Percentiles rank a stretch among this genome's conserved stretches.
Conservation (phyloP, 768 basidiomycete genomes). For the Exsudoporus frostii region DNA sequence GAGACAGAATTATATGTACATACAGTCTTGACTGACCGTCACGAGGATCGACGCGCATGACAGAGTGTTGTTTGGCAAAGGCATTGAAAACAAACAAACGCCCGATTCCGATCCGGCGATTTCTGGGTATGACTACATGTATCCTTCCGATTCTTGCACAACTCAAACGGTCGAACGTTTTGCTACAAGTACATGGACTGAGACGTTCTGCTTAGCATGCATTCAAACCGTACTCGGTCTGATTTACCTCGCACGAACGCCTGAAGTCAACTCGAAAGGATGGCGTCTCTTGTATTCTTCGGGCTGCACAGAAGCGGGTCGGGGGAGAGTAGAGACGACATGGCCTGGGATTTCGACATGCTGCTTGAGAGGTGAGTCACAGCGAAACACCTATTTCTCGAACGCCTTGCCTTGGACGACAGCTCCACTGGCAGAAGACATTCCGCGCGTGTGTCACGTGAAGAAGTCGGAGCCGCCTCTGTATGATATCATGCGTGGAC, state of each 20-base stretch:
- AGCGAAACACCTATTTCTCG: too few relatives aligned
- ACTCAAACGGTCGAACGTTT: constrained; percentile 10
- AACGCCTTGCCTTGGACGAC: too few relatives aligned
- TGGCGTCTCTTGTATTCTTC: constrained; percentile 51
- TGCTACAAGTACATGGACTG: constrained; percentile 15
- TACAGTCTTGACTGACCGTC: too few relatives aligned
- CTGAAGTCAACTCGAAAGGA: constrained; percentile 35
- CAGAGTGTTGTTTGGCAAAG: constrained; percentile 14
- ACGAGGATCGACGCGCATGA: not conserved
- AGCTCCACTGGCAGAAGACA: too few relatives aligned
- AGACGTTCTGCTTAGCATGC: constrained; percentile 11
- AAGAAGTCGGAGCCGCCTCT: constrained; percentile 72
- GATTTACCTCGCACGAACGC: constrained; percentile 9
- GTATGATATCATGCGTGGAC: constrained; percentile 67
- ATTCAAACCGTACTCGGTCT: constrained; percentile 8
- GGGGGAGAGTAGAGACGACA: too few relatives aligned
- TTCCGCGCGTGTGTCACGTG: constrained; percentile 54
- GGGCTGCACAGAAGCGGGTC: constrained; percentile 53
- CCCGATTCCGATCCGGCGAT: not conserved
- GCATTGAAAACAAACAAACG: constrained; percentile 15
- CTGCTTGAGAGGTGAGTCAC: too few relatives aligned
- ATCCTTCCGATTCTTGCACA: not conserved
- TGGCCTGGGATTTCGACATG: too few relatives aligned
- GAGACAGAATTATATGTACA: too few relatives aligned
- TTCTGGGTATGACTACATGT: not conserved